Base-by-base conservation (phyloP, 805 yeast species). In the Sugiyamaella valdiviana region DNA sequence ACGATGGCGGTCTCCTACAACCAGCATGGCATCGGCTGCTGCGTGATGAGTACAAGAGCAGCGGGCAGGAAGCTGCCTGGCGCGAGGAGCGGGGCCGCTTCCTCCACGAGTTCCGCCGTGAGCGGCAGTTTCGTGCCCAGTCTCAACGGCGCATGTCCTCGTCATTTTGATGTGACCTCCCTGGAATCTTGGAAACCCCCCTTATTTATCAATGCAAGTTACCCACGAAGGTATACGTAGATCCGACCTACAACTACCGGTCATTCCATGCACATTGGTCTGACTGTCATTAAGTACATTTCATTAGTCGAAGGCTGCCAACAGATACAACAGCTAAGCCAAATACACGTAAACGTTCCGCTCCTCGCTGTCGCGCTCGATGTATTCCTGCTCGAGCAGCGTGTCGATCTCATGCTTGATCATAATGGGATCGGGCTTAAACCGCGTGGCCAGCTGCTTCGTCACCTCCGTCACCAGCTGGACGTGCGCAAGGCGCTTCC, bases 311-410 rank as follows among this genome's bases (percentile, higher is more conserved):
- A 26, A 10, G 17, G 41, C 19, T 14, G 9, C 9, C 5, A 20
- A 19, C 9, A 36, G n/a, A 37, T 17, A 19, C 42, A 39, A 40
- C 9, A 16, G 20, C 38, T 51, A 58, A 1, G 91, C 95, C 48
- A 85, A 67, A 62, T 85, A 85, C 57, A 79, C 81, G 63, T 85
- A 87, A 5, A 77, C 52, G 44, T 72, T 71, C 42, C 79, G 66
- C 52, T 82, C 80, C 0, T 77, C 77, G 0, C 77, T 75, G 59
- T 83, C 86, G 60, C 95, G 75, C 52, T 79, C 81, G 46, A 90
- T 62, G 57, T 89, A 89, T 60, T 90, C 97, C 56, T 85, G 78
- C 48, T 86, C 95, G 38, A 90, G 70, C 51, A 89, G 67, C 16
- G 79, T 83, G 54, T 84, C 91, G 4, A 89, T 74, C 44, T 93